Evolutionary conservation across 2,329 filamentous ascomycete genomes (phyloP), one percentile per base, ranked within the genome.

Genomic region (Fusarium heterosporum): DNA sequence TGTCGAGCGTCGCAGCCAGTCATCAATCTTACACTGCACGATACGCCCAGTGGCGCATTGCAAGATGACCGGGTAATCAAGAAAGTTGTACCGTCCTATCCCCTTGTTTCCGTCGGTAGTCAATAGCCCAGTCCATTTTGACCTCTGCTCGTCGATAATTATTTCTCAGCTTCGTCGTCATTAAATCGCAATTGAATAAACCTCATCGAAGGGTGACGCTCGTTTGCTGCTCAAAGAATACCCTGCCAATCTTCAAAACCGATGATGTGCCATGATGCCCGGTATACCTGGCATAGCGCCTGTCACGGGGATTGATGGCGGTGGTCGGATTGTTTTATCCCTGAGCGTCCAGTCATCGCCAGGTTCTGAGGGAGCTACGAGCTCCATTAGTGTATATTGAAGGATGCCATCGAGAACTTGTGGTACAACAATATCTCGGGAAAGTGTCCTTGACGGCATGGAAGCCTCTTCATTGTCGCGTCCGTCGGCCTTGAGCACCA

Each of bases 351-450:
- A 81, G 62, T 80, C 73, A 55, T 78, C 76, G 32, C 78, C 77
- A 2, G 76, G 68, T 42, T 78, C 76, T 55, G 72, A 75, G 16
- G 77, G 74, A 39, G 78, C 77, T 38, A 81, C 75, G 41, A 83
- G 74, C 61, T 84, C 81, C 80, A 83, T 82, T 49, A 83, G 60
- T 10, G 78, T 79, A 69, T 86, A 85, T 54, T 81, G 78, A 41
- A 85, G 68, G 22, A 80, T 73, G 12, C 83, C 83, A 36, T 81
- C 78, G 59, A 80, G 78, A 30, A 82, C 76, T 46, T 78, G 76
- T 47, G 83, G 83, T 19, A 83, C 80, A 51, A 78, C 78, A 49
- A 84, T 78, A 52, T 85, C 81, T 65, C 73, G 75, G 14, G 79
- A 77, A 38, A 72, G 63, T 34, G 67, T 67, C 70, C 73, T 75